Evolutionary conservation across 306 rosid genomes (phyloP).

Genomic region (Sindora glabra): DNA sequence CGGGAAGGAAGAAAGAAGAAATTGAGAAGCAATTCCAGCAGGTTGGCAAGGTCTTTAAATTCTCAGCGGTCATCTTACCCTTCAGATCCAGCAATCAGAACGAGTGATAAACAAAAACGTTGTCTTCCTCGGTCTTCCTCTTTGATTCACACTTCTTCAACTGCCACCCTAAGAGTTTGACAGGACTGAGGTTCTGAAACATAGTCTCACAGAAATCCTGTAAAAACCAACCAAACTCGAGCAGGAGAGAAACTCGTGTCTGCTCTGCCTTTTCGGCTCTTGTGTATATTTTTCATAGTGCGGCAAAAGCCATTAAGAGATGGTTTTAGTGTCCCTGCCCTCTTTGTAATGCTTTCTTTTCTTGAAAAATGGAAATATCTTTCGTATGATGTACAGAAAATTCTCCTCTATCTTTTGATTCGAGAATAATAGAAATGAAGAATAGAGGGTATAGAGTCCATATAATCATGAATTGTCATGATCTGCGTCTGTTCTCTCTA

Average conservation of each 20-base stretch:
- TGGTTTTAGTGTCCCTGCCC: conserved; percentile 22
- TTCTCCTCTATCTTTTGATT: too few species aligned
- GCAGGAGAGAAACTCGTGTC: conserved; percentile 20
- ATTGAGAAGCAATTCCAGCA: conserved; percentile 57
- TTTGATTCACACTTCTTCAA: conserved; percentile 48
- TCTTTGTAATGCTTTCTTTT: conserved; percentile 12
- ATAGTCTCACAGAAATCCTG: conserved; percentile 11
- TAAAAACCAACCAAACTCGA: conserved; percentile 19
- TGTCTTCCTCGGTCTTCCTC: conserved; percentile 49
- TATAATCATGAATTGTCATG: too few species aligned
- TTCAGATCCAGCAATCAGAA: conserved; percentile 16
- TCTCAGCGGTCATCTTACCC: conserved; percentile 23
- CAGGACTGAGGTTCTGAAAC: conserved; percentile 9
- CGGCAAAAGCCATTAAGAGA: conserved; percentile 30
- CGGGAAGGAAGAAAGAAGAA: conserved; percentile 59
- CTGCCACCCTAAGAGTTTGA: conserved; percentile 43
- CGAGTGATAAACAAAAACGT: conserved; percentile 36
- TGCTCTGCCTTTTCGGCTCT: conserved; percentile 16
- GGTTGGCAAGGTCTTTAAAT: conserved; percentile 26
- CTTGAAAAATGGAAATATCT: neutral
- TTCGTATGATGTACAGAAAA: too few species aligned
- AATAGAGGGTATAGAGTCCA: too few species aligned
- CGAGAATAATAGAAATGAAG: too few species aligned
- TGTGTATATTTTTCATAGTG: conserved; percentile 17
- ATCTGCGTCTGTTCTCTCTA: too few species aligned